A percentile compares a stretch with the other conserved stretches of the same genome.
These are phyloP conservation scores for Staphylotrichum longicolle DNA, from an alignment of 495 filamentous ascomycete species.

Conservation along the genomic window DNA sequence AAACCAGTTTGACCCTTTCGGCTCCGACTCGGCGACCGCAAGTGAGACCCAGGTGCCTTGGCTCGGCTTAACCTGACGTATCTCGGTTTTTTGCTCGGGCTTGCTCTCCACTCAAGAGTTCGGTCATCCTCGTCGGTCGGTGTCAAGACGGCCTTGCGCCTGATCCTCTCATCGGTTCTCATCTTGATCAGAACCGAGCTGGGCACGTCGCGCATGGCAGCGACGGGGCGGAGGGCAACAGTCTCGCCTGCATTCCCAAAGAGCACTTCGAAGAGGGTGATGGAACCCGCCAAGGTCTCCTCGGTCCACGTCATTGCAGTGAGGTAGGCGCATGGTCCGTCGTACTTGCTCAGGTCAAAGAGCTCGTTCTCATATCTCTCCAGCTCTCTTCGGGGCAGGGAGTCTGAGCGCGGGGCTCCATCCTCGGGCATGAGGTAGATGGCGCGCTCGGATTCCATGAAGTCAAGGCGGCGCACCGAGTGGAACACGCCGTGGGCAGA, in stretches of 20 bases:
- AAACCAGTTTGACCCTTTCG: neutral
- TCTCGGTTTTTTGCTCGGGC: slow-evolving; percentile 19
- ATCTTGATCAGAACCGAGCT: slow-evolving; percentile 26
- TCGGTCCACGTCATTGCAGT: slow-evolving; percentile 30
- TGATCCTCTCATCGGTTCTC: slow-evolving; percentile 26
- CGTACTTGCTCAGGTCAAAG: slow-evolving; percentile 31
- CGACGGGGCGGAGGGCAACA: slow-evolving; percentile 25
- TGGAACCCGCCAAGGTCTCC: slow-evolving; percentile 19
- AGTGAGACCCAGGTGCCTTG: neutral
- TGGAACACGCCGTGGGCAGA: slow-evolving; percentile 29
- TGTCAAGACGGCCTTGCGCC: slow-evolving; percentile 28
- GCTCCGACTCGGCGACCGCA: slow-evolving; percentile 2
- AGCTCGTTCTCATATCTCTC: slow-evolving; percentile 31
- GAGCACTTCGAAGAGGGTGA: slow-evolving; percentile 27
- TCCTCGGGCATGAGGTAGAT: slow-evolving; percentile 15
- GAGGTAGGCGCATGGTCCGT: slow-evolving; percentile 22
- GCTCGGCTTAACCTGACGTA: slow-evolving; percentile 21
- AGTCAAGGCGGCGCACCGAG: slow-evolving; percentile 27
- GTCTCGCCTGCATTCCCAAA: slow-evolving; percentile 16
- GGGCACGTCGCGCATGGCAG: slow-evolving; percentile 30
- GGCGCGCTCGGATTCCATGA: slow-evolving; percentile 26
- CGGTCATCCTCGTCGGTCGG: slow-evolving; percentile 21
- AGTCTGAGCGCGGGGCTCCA: neutral
- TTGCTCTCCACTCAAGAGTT: slow-evolving; percentile 28
- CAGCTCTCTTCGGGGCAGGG: slow-evolving; percentile 22